Evolutionary conservation across 148 eudicot species (phyloP).

Genomic region (Persicaria maculosa): DNA sequence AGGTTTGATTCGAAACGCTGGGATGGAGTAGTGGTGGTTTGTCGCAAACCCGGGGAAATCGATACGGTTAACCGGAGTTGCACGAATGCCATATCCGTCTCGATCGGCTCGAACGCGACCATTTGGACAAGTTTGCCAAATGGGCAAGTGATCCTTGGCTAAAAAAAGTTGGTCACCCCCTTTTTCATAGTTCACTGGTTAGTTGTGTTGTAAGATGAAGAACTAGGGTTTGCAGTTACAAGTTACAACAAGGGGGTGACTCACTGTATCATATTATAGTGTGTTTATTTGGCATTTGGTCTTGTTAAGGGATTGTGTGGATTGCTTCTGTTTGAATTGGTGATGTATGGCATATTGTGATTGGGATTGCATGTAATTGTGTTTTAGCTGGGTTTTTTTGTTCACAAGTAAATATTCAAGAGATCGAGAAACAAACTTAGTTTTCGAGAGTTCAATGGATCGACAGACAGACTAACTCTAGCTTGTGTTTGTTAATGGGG

Average conservation of each 20-base stretch:
- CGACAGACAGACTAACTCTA: too few relatives aligned
- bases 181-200: neutral
- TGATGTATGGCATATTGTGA: neutral
- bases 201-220: neutral
- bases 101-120: neutral
- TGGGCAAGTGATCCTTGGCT: constrained; percentile 14
- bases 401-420: too few relatives aligned
- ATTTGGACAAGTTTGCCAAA: constrained; percentile 4
- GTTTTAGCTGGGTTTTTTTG: too few relatives aligned
- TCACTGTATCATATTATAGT: neutral
- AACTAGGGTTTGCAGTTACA: constrained; percentile 11
- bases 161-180: neutral
- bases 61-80: neutral
- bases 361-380: neutral
- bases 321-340: neutral
- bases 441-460: too few relatives aligned
- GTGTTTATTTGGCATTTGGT: neutral
- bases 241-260: constrained; percentile 6
- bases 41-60: neutral
- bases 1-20: constrained; percentile 2
- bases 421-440: too few relatives aligned
- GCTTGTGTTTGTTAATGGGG: too few relatives aligned
- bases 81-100: neutral
- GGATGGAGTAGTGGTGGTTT: neutral
- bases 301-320: neutral